phyloP scores from a whole-genome alignment of 345 rosid species.

The Abelmoschus esculentus region DNA sequence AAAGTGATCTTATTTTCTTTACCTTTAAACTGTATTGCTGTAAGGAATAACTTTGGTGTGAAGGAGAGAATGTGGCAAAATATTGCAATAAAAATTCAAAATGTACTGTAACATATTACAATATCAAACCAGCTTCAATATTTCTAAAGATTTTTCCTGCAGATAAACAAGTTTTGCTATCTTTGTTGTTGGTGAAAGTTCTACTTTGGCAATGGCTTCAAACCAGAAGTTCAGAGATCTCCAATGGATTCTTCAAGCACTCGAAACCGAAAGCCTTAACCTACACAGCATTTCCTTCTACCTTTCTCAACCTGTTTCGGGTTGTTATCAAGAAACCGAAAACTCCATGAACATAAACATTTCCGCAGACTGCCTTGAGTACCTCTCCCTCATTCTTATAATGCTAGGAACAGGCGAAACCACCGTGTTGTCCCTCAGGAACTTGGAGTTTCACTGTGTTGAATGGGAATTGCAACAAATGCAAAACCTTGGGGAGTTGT shows the following conservation, averaged over 20 bases:
- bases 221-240: conserved; percentile 38
- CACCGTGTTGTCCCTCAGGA: conserved; percentile 34
- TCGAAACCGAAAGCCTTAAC: conserved; percentile 37
- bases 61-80: conserved; percentile 19
- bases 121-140: background rate
- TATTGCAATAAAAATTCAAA: conserved; percentile 9
- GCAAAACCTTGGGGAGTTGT: conserved; percentile 35
- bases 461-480: conserved; percentile 57
- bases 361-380: conserved; percentile 26
- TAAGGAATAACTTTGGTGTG: conserved; percentile 12
- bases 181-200: background rate
- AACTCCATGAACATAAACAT: conserved; percentile 57
- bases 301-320: conserved; percentile 43
- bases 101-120: background rate
- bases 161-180: background rate
- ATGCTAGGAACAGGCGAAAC: conserved; percentile 39
- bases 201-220: conserved; percentile 36
- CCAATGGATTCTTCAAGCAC: conserved; percentile 51
- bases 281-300: conserved; percentile 57
- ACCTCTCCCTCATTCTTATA: conserved; percentile 45
- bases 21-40: background rate
- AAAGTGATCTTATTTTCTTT: background rate
- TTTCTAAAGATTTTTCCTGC: background rate
- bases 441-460: conserved; percentile 59
- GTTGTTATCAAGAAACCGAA: conserved; percentile 55